Base-by-base conservation (phyloP, 345 rosid genomes). In the Eucalyptus marginata region DNA sequence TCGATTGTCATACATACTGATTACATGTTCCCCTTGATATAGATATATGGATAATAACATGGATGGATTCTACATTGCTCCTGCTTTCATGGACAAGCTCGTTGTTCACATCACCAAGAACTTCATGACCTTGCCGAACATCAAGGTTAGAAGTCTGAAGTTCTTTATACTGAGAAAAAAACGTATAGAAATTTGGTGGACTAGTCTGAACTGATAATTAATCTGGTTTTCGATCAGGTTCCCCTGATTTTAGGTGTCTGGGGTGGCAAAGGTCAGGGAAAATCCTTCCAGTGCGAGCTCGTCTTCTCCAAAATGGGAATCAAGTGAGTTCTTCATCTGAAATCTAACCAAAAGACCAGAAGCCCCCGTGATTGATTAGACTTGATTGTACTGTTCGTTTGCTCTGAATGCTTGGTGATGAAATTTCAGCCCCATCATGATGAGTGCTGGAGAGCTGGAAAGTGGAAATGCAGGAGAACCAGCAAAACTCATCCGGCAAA, bases 61-160 rank as follows among this genome's bases (percentile, higher is more conserved):
- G 91, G 91, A 89, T 20, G 91, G 91, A 13, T 90, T 87, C 86
- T 90, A 87, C 89, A 87, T 90, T 9, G 91, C 91, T 25, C 91
- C 91, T 25, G 91, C 91, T 29, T 90, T 90, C 89, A 90, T 87
- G 89, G 91, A 87, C 89, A 90, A 90, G 87, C 89, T 90, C n/a
- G 86, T 87, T 4, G 89, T 90, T 50, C 91, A 90, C 88, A 43
- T 90, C 56, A 68, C 49, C 91, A 90, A 87, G 88, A 90, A 87
- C 88, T 90, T 87, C 83, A 87, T 87, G 91, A 87, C 76, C 87
- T 49, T 89, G 79, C 91, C 87, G 11, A 89, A 89, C 80, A 89
- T 89, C 86, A 86, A 88, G 89, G 89, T 88, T 40, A 40, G 84
- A 76, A 40, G 84, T 46, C 50, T 56, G 71, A 15, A 56, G 22